Base-by-base conservation (phyloP, 768 basidiomycete genomes). In the Mrakia gelida region DNA sequence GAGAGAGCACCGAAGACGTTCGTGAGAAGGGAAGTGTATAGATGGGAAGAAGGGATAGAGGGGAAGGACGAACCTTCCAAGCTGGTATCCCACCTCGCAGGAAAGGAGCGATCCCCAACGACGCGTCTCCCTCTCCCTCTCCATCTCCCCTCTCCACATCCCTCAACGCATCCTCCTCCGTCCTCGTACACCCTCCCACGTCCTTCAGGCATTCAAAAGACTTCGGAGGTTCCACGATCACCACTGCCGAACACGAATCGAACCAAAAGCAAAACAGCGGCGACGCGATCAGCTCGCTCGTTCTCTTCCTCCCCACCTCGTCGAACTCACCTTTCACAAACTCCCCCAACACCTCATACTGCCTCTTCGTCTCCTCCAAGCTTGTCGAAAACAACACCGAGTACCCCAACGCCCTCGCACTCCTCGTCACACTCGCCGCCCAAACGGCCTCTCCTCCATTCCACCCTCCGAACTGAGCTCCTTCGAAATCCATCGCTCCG, bases 381-480 rank as follows among this genome's bases (percentile, higher is more conserved):
- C 11, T 9, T 8, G 1, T 45, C 49, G 75, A 45, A 38, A 43
- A 75, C 28, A 75, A 16, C 4, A 75, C 18, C n/a, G 61, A 38
- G 41, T 75, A 75, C 26, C 65, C 65, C 16, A 75, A 38, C 28
- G 61, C 43, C 10, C 43, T 38, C n/a, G 59, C 43, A n/a, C 52
- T 61, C 23, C 61, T 30, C 28, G 62, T 21, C 3, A 54, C 59
- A 16, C 61, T 65, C 1, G 26, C 45, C 2, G 75, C 75, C 75
- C 75, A 75, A 21, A 75, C 43, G 13, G 75, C 56, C 45, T 75
- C 75, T 1, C 75, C 75, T 34, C 75, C 75, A 7, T 16, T 75
- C 75, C 75, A 75, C 3, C 65, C 65, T 15, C 34, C 41, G 38
- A 43, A 75, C 26, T 26, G 28, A 5, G 43, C n/a, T 28, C 75